phyloP scores from a whole-genome alignment of 257 asterid species.

The Ligustrum vulgare region DNA sequence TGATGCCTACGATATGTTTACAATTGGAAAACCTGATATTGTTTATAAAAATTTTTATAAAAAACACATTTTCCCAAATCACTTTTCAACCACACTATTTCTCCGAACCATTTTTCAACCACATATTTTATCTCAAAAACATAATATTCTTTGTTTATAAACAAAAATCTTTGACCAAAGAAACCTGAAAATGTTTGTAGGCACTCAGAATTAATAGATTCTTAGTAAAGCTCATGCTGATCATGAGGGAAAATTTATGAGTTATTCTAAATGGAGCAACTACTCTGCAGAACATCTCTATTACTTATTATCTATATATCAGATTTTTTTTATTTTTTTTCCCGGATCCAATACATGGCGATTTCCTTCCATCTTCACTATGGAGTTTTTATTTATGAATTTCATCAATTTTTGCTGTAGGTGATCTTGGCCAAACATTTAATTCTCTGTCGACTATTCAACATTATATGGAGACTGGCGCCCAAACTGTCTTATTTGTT shows the following conservation, averaged over 20 bases:
- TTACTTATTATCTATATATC: constrained; percentile 3
- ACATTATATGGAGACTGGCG: constrained; percentile 73
- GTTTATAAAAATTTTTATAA: background rate
- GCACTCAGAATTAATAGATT: background rate
- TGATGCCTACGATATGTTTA: background rate
- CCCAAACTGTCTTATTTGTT: constrained; percentile 76
- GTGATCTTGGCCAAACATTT: constrained; percentile 98
- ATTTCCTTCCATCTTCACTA: background rate
- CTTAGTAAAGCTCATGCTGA: constrained; percentile 11
- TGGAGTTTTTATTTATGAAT: background rate
- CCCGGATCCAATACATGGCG: constrained; percentile 12
- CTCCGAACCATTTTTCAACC: too few relatives aligned
- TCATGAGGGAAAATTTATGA: background rate
- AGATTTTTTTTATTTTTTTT: background rate
- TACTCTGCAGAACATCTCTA: constrained; percentile 13
- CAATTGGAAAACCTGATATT: background rate
- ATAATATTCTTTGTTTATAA: too few relatives aligned
- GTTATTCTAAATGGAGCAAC: constrained; percentile 2
- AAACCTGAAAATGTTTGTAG: background rate
- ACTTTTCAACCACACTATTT: too few relatives aligned
- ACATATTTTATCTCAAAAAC: too few relatives aligned
- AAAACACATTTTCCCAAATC: too few relatives aligned
- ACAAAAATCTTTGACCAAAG: too few relatives aligned
- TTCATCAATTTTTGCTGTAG: constrained; percentile 39
- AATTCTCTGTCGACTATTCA: constrained; percentile 91